These are phyloP conservation scores for Aspergillus pseudoterreus DNA, from an alignment of 2,329 filamentous ascomycete genomes.

Conservation along the genomic window DNA sequence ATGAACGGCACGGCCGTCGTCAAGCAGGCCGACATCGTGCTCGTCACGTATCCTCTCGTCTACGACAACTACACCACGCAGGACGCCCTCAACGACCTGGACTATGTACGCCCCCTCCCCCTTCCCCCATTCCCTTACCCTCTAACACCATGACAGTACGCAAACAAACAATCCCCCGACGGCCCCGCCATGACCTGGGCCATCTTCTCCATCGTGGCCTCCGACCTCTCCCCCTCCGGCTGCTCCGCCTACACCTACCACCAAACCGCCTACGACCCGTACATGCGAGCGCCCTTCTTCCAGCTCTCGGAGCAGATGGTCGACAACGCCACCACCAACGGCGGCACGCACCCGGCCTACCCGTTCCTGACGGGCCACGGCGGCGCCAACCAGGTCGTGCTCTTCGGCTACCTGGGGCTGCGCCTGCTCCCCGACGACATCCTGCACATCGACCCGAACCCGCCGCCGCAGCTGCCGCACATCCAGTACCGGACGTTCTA, in stretches of 20 bases:
- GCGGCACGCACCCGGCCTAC: slow-evolving; percentile 65
- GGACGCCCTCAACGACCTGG: slow-evolving; percentile 54
- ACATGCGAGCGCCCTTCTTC: slow-evolving; percentile 64
- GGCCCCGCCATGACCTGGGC: slow-evolving; percentile 72
- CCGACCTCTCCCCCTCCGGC: slow-evolving; percentile 61
- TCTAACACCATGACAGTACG: slow-evolving; percentile 48
- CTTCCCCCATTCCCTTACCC: neutral
- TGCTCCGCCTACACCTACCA: slow-evolving; percentile 67
- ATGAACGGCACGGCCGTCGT: slow-evolving; percentile 66
- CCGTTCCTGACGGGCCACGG: slow-evolving; percentile 70
- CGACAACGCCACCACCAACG: slow-evolving; percentile 59
- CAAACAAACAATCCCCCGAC: slow-evolving; percentile 63
- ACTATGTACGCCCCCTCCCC: slow-evolving; percentile 49
- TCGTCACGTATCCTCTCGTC: slow-evolving; percentile 62
- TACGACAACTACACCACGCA: slow-evolving; percentile 53
- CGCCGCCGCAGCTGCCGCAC: slow-evolving; percentile 62
- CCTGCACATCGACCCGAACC: slow-evolving; percentile 59
- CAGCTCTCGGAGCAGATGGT: slow-evolving; percentile 67
- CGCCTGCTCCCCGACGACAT: slow-evolving; percentile 57
- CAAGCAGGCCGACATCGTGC: slow-evolving; percentile 68
- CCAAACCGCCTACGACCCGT: slow-evolving; percentile 61
- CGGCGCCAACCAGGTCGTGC: slow-evolving; percentile 63
- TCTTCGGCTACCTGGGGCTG: slow-evolving; percentile 66
- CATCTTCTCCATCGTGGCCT: slow-evolving; percentile 65
- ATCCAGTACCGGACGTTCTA: slow-evolving; percentile 62